Percentiles rank a stretch among this genome's conserved stretches.
phyloP scores from a whole-genome alignment of 129 eudicot genomes.

The Lactuca sativa region DNA sequence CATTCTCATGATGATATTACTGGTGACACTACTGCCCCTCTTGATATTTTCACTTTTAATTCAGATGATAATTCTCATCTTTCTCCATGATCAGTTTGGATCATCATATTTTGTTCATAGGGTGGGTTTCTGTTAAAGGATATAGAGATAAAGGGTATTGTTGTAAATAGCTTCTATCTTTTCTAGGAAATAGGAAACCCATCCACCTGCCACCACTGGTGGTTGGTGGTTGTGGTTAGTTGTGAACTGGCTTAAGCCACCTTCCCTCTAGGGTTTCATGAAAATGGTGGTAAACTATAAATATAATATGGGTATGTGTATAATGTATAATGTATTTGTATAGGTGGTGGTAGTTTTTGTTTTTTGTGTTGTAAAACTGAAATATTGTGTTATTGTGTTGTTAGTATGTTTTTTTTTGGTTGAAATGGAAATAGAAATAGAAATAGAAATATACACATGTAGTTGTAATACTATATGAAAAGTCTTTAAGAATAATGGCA shows the following conservation, averaged over 20 bases:
- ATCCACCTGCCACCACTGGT: not conserved
- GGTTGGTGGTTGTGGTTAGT: not conserved
- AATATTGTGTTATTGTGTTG: not conserved
- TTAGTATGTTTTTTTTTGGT: slow-evolving; percentile 2
- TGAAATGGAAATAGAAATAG: slow-evolving; percentile 11
- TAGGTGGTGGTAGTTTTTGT: slow-evolving; percentile 4
- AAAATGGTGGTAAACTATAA: slow-evolving; percentile 16
- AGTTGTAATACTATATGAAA: not conserved
- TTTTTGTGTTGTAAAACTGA: not conserved
- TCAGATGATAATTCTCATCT: slow-evolving; percentile 46
- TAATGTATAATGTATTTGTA: not conserved
- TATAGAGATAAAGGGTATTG: slow-evolving; percentile 16
- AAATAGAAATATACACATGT: not conserved
- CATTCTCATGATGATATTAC: slow-evolving; percentile 32
- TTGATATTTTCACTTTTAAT: slow-evolving; percentile 55
- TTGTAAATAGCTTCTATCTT: slow-evolving; percentile 28
- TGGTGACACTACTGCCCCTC: slow-evolving; percentile 53
- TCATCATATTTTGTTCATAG: slow-evolving; percentile 26
- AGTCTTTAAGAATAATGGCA: too few species aligned
- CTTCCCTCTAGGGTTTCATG: slow-evolving; percentile 13
- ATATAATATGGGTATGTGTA: slow-evolving; percentile 13
- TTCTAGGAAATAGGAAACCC: not conserved
- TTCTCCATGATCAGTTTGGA: slow-evolving; percentile 24
- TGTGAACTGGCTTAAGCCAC: slow-evolving; percentile 17
- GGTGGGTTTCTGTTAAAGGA: slow-evolving; percentile 11